phyloP scores from a whole-genome alignment of 495 filamentous ascomycete genomes.

The Neurospora africana region DNA sequence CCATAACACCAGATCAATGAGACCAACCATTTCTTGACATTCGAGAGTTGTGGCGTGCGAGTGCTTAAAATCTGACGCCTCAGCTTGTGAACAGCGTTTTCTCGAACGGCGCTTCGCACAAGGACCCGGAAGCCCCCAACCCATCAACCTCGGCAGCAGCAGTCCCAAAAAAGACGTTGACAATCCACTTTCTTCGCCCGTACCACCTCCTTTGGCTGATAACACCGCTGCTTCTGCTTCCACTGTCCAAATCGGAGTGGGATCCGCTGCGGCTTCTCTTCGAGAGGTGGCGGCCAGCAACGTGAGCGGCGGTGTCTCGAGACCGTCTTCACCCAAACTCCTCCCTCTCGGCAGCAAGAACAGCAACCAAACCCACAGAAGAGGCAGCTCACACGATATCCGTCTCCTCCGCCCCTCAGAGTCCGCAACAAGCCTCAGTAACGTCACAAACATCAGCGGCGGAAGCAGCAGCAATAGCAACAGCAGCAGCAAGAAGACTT shows the following conservation, averaged over 20 bases:
- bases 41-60: not conserved
- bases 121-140: not conserved
- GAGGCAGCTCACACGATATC: not conserved
- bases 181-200: not conserved
- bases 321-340: not conserved
- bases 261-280: not conserved
- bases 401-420: not conserved
- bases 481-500: not conserved
- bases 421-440: not conserved
- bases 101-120: not conserved
- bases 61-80: not conserved
- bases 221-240: not conserved
- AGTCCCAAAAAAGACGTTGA: not conserved
- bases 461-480: not conserved
- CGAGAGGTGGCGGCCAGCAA: not conserved
- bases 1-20: not conserved
- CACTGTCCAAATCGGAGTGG: not conserved
- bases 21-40: not conserved
- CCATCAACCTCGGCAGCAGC: not conserved
- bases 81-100: not conserved
- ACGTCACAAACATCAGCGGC: not conserved
- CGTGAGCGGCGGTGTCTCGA: not conserved
- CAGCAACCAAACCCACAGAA: not conserved
- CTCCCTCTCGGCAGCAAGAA: not conserved
- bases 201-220: not conserved